Evolutionary conservation across 495 filamentous ascomycete genomes (phyloP).

Genomic region (Aspergillus sparsus): DNA sequence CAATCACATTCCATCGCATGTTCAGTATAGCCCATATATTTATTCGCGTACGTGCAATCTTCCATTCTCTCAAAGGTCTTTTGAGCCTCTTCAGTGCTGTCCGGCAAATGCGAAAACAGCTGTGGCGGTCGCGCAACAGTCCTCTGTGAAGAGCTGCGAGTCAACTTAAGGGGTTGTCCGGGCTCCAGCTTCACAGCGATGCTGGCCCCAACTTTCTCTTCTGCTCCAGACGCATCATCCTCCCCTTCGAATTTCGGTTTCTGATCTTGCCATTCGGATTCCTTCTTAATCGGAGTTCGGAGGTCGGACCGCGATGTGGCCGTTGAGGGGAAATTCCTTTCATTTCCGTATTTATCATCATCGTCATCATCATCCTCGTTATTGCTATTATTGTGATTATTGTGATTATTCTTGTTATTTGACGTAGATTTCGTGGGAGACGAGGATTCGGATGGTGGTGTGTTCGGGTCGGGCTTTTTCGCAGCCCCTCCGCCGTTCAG

Average conservation of each 20-base stretch:
- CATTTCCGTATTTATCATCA: no score
- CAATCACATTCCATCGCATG: slow-evolving; percentile 96
- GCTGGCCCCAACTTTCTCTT: slow-evolving; percentile 56
- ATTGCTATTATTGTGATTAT: no score
- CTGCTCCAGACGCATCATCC: slow-evolving; percentile 15
- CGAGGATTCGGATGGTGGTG: slow-evolving; percentile 8
- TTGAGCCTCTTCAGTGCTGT: slow-evolving; percentile 74
- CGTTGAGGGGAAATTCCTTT: slow-evolving; percentile 1
- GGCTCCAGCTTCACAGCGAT: slow-evolving; percentile 65
- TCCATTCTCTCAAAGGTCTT: slow-evolving; percentile 77
- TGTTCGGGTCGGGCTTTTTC: slow-evolving; percentile 20
- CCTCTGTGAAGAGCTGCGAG: slow-evolving; percentile 75
- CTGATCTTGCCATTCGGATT: slow-evolving; percentile 15
- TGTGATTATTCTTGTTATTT: neutral
- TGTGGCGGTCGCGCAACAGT: slow-evolving; percentile 56
- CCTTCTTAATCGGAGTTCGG: slow-evolving; percentile 26
- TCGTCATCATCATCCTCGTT: no score
- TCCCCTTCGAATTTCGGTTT: slow-evolving; percentile 6
- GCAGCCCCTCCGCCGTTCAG: slow-evolving; percentile 28
- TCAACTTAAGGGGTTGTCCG: slow-evolving; percentile 69
- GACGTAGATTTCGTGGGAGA: slow-evolving; percentile 10
- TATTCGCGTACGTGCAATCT: slow-evolving; percentile 84
- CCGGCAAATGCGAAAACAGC: slow-evolving; percentile 68
- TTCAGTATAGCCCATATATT: slow-evolving; percentile 85
- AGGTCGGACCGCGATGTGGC: slow-evolving; percentile 28